phyloP scores from a whole-genome alignment of 805 yeast species.

The Komagataella kurtzmanii region DNA sequence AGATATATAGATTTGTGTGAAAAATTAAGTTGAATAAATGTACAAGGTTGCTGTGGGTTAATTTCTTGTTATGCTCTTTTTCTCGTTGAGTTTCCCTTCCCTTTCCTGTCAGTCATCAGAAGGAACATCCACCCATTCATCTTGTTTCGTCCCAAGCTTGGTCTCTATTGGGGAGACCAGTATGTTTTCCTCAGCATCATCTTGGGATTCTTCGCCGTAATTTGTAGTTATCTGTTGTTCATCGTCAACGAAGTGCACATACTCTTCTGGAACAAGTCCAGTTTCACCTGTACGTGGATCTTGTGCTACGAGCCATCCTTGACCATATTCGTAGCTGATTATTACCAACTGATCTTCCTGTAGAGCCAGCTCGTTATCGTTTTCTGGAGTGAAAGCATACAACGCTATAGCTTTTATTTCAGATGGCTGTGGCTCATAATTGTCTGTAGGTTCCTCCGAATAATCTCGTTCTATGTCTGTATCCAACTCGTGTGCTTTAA shows the following conservation, averaged over 20 bases:
- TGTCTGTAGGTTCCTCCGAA: slow-evolving; percentile 8
- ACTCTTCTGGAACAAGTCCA: slow-evolving; percentile 92
- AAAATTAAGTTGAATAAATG: background rate
- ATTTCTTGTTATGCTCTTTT: slow-evolving; percentile 1
- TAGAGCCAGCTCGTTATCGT: slow-evolving; percentile 78
- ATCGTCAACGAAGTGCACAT: slow-evolving; percentile 45
- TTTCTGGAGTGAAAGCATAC: slow-evolving; percentile 85
- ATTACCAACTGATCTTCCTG: slow-evolving; percentile 73
- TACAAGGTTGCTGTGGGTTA: background rate
- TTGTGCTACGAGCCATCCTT: slow-evolving; percentile 95
- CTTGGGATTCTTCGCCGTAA: slow-evolving; percentile 4
- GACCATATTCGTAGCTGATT: slow-evolving; percentile 88
- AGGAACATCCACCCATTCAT: background rate
- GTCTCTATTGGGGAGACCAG: background rate
- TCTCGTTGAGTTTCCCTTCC: background rate
- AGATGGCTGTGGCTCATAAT: slow-evolving; percentile 6
- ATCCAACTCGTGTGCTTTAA: background rate
- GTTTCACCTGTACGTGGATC: slow-evolving; percentile 66
- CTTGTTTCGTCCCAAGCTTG: background rate
- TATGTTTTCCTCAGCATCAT: slow-evolving; percentile 6
- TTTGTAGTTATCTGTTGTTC: slow-evolving; percentile 14
- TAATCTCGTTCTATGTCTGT: background rate
- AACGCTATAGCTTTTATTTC: slow-evolving; percentile 59
- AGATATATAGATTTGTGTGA: slow-evolving; percentile 14
- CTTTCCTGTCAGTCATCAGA: background rate